Base-by-base conservation (phyloP, 331 rosid genomes). In the Stylosanthes scabra region DNA sequence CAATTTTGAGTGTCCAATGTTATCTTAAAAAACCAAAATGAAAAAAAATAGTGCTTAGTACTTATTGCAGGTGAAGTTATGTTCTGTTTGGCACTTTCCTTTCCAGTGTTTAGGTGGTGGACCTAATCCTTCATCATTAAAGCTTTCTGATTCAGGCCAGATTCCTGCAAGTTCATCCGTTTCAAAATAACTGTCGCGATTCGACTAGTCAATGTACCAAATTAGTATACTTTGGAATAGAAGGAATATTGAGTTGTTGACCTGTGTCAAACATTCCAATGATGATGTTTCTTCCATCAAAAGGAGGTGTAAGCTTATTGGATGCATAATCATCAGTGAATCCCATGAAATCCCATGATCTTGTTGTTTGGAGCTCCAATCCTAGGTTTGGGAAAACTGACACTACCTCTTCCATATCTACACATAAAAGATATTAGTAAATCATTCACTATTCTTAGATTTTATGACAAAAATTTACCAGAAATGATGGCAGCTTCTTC, bases 41-140 rank as follows among this genome's bases (percentile, higher is more conserved):
- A 45, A 65, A n/a, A 4, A n/a, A 65, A 65, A 11, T n/a, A 0
- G 7, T 63, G 46, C 72, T 74, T 39, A 31, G 3, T 31, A 74
- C 72, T 64, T 74, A 65, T 74, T 74, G 46, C 72, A 64, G 46
- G 79, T 64, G 72, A 74, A 64, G 64, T 74, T 74, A 25, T 50
- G 1, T 14, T 34, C 57, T 41, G 49, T 47, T 55, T 27, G 46
- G 50, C 79, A 74, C 16, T 2, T 40, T 52, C 79, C 79, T 49
- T 55, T 74, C 79, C 79, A 74, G 64, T 55, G 64, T 52, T 29
- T 25, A 2, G 72, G 79, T 42, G 72, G 72, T 3, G 72, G 55
- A 55, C 71, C 62, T 39, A 74, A 72, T 34, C 72, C 66, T 64
- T 55, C 46, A 65, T 74, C 79, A 55, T n/a, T 44, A 40, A 74